Evolutionary conservation across 495 filamentous ascomycete genomes (phyloP), one percentile per base, ranked within the genome.

Genomic region (Daldinia concentrica): DNA sequence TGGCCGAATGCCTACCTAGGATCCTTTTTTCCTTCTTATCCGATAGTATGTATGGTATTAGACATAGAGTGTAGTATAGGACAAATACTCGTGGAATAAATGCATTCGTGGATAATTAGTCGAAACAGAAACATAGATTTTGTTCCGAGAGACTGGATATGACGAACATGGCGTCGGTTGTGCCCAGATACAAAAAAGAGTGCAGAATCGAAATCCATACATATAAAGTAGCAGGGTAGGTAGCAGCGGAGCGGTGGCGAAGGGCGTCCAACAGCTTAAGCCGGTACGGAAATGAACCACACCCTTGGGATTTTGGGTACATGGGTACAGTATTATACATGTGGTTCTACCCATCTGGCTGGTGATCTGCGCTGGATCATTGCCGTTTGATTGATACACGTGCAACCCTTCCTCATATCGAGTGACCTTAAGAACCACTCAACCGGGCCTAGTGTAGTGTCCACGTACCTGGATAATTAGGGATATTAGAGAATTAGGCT

Each of bases 201-300:
- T 41, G 56, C 30, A 26, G 32, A 32, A 27, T 19, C 32, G 27
- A 59, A 59, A 59, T 30, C 24, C 57, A 29, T 15, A 56, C 29
- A 30, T 30, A n/a, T 7, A 30, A 30, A 6, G 29, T 32, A 27
- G 50, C 39, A 50, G 14, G 27, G 36, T 36, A 57, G 41, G 66
- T 57, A 65, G 58, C 34, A 59, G 39, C 43, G 50, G 36, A 59
- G 45, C 32, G 55, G 70, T 63, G 71, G 65, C 70, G 56, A 65
- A 73, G 60, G 64, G 64, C 64, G 59, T 54, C 55, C 60, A 61
- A 68, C 50, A 61, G 48, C 61, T 64, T 56, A 43, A 66, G 39
- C 71, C 50, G 61, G 65, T 66, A 73, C 48, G 45, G 57, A 62
- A 68, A 69, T 61, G 71, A 73, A 68, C 71, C 61, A 68, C 61